These are phyloP conservation scores for Jamesozyma lodderae DNA, from an alignment of 805 yeast species.

Conservation along the genomic window DNA sequence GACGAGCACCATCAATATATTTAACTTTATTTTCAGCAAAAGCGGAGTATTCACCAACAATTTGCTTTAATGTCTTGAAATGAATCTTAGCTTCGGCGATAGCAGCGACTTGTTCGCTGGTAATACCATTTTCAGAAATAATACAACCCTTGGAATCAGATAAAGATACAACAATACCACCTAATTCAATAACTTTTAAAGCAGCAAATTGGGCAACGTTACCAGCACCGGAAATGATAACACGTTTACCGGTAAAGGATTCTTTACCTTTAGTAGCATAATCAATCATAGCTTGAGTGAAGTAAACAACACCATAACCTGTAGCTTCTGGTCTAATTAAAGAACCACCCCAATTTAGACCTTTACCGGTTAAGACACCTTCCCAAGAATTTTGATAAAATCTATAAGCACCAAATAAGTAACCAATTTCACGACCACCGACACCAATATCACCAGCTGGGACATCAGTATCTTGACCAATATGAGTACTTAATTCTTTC, in stretches of 20 bases:
- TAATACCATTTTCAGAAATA: constrained; percentile 71
- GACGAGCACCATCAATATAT: constrained; percentile 89
- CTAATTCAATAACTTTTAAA: constrained; percentile 90
- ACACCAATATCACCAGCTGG: constrained; percentile 99
- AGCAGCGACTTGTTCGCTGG: constrained; percentile 67
- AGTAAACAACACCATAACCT: constrained; percentile 95
- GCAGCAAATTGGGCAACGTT: constrained; percentile 99
- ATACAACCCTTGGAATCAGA: constrained; percentile 93
- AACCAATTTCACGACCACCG: constrained; percentile 91
- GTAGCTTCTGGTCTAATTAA: constrained; percentile 99
- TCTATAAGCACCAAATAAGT: constrained; percentile 95
- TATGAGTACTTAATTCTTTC: constrained; percentile 91
- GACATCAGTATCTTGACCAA: constrained; percentile 95
- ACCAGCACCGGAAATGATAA: constrained; percentile 96
- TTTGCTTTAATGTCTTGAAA: constrained; percentile 66
- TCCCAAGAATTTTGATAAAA: constrained; percentile 83
- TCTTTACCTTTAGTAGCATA: constrained; percentile 85
- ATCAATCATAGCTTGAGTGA: constrained; percentile 95
- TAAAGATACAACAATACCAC: constrained; percentile 87
- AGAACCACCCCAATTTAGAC: constrained; percentile 98
- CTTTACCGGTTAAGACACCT: constrained; percentile 98
- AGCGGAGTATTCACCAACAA: constrained; percentile 46
- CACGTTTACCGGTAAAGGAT: constrained; percentile 85
- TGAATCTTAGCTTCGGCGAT: constrained; percentile 72
- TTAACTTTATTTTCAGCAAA: constrained; percentile 54